These are phyloP conservation scores for Exophiala lecanii-corni DNA, from an alignment of 2,329 filamentous ascomycete genomes.

Conservation along the genomic window DNA sequence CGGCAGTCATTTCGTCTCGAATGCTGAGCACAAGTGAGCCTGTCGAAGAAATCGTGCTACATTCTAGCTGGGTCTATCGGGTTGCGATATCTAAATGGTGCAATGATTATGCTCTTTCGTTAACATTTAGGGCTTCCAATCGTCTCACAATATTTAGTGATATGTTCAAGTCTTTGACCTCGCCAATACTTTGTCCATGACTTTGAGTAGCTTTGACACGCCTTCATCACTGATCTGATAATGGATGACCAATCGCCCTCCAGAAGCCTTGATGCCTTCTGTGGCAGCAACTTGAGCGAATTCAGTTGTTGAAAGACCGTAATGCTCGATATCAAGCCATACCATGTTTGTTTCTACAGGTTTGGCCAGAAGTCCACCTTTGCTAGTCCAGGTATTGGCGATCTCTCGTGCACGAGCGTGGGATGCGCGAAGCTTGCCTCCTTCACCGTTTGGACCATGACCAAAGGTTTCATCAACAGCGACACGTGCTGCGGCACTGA, in stretches of 20 bases:
- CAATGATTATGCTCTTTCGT: too few relatives aligned
- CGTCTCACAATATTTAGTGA: too few relatives aligned
- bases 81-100: too few relatives aligned
- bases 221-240: slow-evolving; percentile 52
- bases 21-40: too few relatives aligned
- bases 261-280: slow-evolving; percentile 53
- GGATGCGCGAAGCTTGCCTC: slow-evolving; percentile 56
- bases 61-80: too few relatives aligned
- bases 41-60: too few relatives aligned
- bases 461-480: slow-evolving; percentile 77
- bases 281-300: slow-evolving; percentile 53
- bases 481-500: slow-evolving; percentile 69
- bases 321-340: slow-evolving; percentile 69
- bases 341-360: slow-evolving; percentile 90
- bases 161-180: too few relatives aligned
- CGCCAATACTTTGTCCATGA: slow-evolving; percentile 28
- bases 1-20: too few relatives aligned
- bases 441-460: slow-evolving; percentile 51
- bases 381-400: slow-evolving; percentile 60
- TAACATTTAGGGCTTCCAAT: too few relatives aligned
- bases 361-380: slow-evolving; percentile 64
- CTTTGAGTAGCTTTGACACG: slow-evolving; percentile 27
- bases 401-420: slow-evolving; percentile 62
- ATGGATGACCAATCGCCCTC: slow-evolving; percentile 62
- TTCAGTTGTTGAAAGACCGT: slow-evolving; percentile 49